Base-by-base conservation (phyloP, 2,329 filamentous ascomycete species). In the Neurospora sp. region DNA sequence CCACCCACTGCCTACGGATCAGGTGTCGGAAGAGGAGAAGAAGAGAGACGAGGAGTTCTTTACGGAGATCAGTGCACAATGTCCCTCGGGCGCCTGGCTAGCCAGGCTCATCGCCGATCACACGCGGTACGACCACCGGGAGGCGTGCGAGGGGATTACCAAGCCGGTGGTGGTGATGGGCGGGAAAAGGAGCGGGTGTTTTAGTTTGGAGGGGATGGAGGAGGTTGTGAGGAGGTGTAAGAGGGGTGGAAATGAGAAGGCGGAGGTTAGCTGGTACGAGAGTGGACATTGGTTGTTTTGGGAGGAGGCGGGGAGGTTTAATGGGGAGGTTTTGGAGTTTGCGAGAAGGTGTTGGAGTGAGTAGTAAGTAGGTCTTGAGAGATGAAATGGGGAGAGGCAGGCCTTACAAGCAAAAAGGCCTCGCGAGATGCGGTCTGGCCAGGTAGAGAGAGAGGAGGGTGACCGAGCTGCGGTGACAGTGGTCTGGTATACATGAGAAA, bases 221-320 rank as follows among this genome's bases (percentile, higher is more conserved):
- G 80, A 82, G 77, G 81, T 78, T 28, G 79, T 77, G 9, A 70
- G 71, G 39, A 73, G 77, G 66, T 74, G 78, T 1, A 74, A 76
- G 43, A 74, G 73, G 19, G 73, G 72, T 72, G 23, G 74, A 0
- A 72, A 74, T 2, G 72, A 67, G 2, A 62, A 76, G 66, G 80
- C 75, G 2, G 75, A 70, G 68, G 74, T 76, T 71, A 75, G 75
- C 3, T 73, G 79, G 6, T 82, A 78, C 66, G 77, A 80, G 3
- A 75, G 78, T 3, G 80, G 80, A 0, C 80, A 82, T 68, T 82
- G 80, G 80, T 52, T 81, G 70, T 82, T 82, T 66, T 82, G 78
- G 38, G 80, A 82, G 75, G 77, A 81, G 71, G 77, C 79, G 0
- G 79, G 79, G 38, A 72, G 75, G 71, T 82, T 81, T 68, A 80